phyloP scores from a whole-genome alignment of 164 flowering plant species.

The Brasenia schreberi region DNA sequence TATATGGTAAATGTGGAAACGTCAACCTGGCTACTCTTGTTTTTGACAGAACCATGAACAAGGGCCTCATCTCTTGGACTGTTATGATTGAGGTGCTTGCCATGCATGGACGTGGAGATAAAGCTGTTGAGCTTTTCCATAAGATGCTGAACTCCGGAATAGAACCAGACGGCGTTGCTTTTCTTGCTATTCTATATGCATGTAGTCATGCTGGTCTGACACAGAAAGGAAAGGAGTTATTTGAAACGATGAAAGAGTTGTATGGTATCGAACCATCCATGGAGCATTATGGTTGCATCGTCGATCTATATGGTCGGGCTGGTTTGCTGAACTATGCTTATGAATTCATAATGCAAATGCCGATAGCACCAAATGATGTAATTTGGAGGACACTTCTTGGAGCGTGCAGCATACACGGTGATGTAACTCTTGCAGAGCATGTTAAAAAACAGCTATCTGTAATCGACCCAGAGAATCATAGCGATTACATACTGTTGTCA shows the following conservation, averaged over 20 bases:
- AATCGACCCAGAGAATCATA: constrained; percentile 40
- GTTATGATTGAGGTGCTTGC: constrained; percentile 55
- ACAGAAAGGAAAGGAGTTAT: constrained; percentile 27
- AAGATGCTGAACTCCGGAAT: constrained; percentile 40
- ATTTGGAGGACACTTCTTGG: constrained; percentile 74
- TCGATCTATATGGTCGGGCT: constrained; percentile 58
- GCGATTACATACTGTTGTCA: constrained; percentile 52
- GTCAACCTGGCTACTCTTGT: constrained; percentile 39
- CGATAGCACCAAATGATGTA: constrained; percentile 34
- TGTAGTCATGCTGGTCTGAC: constrained; percentile 65
- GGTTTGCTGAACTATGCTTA: constrained; percentile 43
- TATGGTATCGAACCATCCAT: constrained; percentile 37
- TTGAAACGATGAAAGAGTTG: constrained; percentile 28
- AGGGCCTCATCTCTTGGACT: constrained; percentile 49
- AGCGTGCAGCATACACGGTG: constrained; percentile 59
- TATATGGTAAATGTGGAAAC: constrained; percentile 52
- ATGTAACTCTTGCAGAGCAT: constrained; percentile 35
- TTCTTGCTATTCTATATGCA: constrained; percentile 53
- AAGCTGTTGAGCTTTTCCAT: constrained; percentile 33
- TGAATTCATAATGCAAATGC: constrained; percentile 36
- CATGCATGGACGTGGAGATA: constrained; percentile 54
- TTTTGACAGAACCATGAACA: constrained; percentile 32
- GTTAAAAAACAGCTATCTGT: constrained; percentile 34
- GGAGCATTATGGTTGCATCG: constrained; percentile 77
- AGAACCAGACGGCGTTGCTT: constrained; percentile 41